Base-by-base conservation (phyloP, 2,329 filamentous ascomycete genomes). In the Xylaria multiplex region DNA sequence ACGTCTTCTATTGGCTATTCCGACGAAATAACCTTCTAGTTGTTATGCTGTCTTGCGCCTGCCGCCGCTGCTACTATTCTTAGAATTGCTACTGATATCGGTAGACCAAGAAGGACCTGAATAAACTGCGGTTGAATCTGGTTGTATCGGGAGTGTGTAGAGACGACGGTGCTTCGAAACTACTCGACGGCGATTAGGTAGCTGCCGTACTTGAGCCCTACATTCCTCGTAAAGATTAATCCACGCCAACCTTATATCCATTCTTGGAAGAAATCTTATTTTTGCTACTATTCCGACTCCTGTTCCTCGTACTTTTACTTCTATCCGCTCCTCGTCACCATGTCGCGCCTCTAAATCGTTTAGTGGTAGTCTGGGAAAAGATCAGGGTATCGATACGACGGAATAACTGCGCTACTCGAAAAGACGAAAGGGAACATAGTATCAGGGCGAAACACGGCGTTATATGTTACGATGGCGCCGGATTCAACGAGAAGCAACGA, bases 401-500 rank as follows among this genome's bases (percentile, higher is more conserved):
- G 22, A 40, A 62, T 37, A 40, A 24, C 42, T 24, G 45, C 57
- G 40, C 24, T 60, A 22, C 45, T 54, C 50, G 32, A 59, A 50
- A 45, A 24, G 43, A 37, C 13, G 40, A 19, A 48, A 30, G n/a
- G 37, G 27, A 30, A 30, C 27, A 61, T 40, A 58, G 45, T 42
- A 64, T 56, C 32, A 46, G 60, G n/a, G 40, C 43, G 54, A 54
- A 65, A 70, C 50, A 70, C 73, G 53, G 74, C 73, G 71, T 74
- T 72, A 73, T 72, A 68, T 68, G 63, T 68, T 66, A 66, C 62
- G 48, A 75, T 76, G 73, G 70, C 73, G 8, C 70, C 73, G 35
- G 74, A 76, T 30, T 62, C 70, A 59, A 70, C 69, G 62, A 73
- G 71, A 71, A 74, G 68, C 60, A 70, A 71, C 71, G 73, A 75